Evolutionary conservation across 1,284 basidiomycete genomes (phyloP).

Genomic region (Leucoagaricus sp.): DNA sequence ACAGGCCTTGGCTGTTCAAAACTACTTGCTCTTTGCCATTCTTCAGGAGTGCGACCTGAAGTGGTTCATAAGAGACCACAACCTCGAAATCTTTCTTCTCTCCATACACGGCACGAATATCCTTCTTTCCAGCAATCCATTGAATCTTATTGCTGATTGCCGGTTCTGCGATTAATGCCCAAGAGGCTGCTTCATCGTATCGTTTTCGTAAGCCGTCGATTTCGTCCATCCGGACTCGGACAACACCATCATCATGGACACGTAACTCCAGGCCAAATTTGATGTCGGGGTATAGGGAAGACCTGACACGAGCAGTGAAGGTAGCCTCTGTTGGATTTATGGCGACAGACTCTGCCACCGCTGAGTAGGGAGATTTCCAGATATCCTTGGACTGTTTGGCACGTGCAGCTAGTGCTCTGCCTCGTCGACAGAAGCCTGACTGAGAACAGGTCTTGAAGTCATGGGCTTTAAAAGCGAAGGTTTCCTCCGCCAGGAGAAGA

Average conservation of each 20-base stretch:
- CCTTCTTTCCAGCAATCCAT: slow-evolving; percentile 66
- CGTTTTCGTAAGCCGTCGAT: slow-evolving; percentile 73
- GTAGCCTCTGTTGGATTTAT: slow-evolving; percentile 56
- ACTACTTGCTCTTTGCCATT: slow-evolving; percentile 84
- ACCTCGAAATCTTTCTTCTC: slow-evolving; percentile 63
- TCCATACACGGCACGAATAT: slow-evolving; percentile 60
- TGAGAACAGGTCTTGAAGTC: slow-evolving; percentile 94
- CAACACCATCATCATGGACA: slow-evolving; percentile 83
- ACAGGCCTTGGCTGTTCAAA: slow-evolving; percentile 85
- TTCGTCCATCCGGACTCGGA: slow-evolving; percentile 86
- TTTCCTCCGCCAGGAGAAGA: slow-evolving; percentile 32
- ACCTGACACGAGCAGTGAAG: slow-evolving; percentile 73
- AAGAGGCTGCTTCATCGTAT: slow-evolving; percentile 88
- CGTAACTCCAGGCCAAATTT: slow-evolving; percentile 80
- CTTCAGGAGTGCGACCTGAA: slow-evolving; percentile 72
- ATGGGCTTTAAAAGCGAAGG: slow-evolving; percentile 65
- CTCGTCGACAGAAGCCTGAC: slow-evolving; percentile 88
- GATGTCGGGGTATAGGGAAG: slow-evolving; percentile 80
- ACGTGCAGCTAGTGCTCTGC: slow-evolving; percentile 76
- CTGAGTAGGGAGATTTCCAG: slow-evolving; percentile 85
- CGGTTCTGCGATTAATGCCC: slow-evolving; percentile 81
- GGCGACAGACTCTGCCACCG: slow-evolving; percentile 56
- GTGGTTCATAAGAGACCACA: slow-evolving; percentile 70
- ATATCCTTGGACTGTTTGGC: slow-evolving; percentile 54
- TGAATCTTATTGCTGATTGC: slow-evolving; percentile 50